Evolutionary conservation across 768 basidiomycete genomes (phyloP).

Genomic region (Tricholoma sp.): DNA sequence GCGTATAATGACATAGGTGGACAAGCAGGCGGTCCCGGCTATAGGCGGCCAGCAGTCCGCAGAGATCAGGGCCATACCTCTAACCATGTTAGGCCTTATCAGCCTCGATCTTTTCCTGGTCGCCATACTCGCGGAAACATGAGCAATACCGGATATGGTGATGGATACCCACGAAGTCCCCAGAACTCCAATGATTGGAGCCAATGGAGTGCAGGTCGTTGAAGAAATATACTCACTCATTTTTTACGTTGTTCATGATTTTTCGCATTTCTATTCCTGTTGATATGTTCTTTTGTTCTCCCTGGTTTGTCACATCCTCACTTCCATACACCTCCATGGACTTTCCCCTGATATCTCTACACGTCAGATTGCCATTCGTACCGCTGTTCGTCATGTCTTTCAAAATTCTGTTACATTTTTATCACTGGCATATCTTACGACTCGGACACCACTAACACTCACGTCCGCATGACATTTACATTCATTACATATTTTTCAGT

Average conservation of each 20-base stretch:
- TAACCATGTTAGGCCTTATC: slow-evolving; percentile 16
- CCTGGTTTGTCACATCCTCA: slow-evolving; percentile 4
- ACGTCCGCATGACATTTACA: slow-evolving; percentile 18
- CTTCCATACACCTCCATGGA: neutral
- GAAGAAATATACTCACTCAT: neutral
- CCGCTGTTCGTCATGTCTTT: neutral
- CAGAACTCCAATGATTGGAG: slow-evolving; percentile 25
- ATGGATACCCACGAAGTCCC: slow-evolving; percentile 14
- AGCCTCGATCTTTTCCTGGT: slow-evolving; percentile 18
- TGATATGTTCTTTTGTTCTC: slow-evolving; percentile 4
- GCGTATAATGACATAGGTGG: slow-evolving; percentile 16
- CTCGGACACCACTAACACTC: slow-evolving; percentile 4
- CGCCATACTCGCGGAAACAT: slow-evolving; percentile 23
- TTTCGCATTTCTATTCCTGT: slow-evolving; percentile 10
- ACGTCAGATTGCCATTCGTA: neutral
- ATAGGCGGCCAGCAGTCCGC: slow-evolving; percentile 21
- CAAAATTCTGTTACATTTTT: neutral
- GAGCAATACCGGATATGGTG: slow-evolving; percentile 19
- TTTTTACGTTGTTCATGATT: neutral
- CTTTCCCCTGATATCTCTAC: neutral
- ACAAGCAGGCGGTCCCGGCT: slow-evolving; percentile 9
- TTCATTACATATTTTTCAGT: slow-evolving; percentile 2
- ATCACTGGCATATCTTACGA: neutral
- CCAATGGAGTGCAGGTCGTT: slow-evolving; percentile 27
- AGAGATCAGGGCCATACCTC: slow-evolving; percentile 21